phyloP scores from a whole-genome alignment of 140 eudicot genomes.

The Stevia rebaudiana region DNA sequence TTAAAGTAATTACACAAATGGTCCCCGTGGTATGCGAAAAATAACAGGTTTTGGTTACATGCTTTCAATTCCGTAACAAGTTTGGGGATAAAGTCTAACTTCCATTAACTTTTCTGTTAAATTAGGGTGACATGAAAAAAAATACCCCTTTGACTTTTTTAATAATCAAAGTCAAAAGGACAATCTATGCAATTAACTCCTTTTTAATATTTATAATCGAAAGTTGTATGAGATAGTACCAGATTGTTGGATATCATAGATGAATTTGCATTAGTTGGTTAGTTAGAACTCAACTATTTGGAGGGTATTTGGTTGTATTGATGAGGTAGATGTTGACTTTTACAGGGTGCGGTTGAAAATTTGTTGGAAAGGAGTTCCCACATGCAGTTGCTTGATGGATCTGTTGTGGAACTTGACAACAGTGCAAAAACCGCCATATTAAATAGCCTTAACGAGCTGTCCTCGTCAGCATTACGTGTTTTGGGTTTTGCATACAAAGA shows the following conservation, averaged over 20 bases:
- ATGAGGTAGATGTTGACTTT: conserved; percentile 19
- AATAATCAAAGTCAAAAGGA: too few relatives aligned
- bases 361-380: conserved; percentile 72
- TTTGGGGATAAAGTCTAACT: too few relatives aligned
- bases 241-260: not conserved
- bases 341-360: conserved; percentile 90
- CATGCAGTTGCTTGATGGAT: conserved; percentile 64
- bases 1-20: too few relatives aligned
- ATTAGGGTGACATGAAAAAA: too few relatives aligned
- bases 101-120: too few relatives aligned
- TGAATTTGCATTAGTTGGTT: not conserved
- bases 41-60: too few relatives aligned
- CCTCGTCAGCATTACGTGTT: conserved; percentile 76
- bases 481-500: conserved; percentile 89
- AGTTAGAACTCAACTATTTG: not conserved
- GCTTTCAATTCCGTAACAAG: too few relatives aligned
- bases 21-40: too few relatives aligned
- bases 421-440: conserved; percentile 37
- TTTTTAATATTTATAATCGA: too few relatives aligned
- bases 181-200: too few relatives aligned
- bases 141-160: too few relatives aligned
- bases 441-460: conserved; percentile 58
- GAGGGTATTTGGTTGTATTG: conserved; percentile 3
- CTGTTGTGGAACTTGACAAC: conserved; percentile 57
- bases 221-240: not conserved